Evolutionary conservation across 768 basidiomycete species (phyloP).

Genomic region (Mycena rosella): DNA sequence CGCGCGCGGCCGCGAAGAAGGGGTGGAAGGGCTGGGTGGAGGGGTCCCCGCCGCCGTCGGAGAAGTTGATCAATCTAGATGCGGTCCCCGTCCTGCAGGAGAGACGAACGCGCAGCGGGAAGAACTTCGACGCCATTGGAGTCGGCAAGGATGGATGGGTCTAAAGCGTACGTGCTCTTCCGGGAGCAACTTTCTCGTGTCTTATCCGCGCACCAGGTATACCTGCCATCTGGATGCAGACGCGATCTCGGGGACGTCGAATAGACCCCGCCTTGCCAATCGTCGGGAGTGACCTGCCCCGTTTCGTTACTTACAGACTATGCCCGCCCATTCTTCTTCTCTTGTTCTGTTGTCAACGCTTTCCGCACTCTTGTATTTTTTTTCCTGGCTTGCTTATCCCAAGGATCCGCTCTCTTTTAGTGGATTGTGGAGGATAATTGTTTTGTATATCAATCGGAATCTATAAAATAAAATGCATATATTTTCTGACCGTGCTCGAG

Average conservation of each 20-base stretch:
- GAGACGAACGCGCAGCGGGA: conserved; percentile 85
- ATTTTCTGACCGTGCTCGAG: neutral
- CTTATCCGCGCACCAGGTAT: conserved; percentile 8
- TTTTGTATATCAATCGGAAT: conserved; percentile 22
- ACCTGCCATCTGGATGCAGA: neutral
- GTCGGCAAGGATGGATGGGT: conserved; percentile 86
- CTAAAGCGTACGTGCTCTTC: conserved; percentile 60
- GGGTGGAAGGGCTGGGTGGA: conserved; percentile 95
- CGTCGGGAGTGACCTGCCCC: conserved; percentile 15
- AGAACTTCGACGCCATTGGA: conserved; percentile 86
- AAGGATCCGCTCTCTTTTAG: conserved; percentile 11
- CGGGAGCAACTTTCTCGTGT: conserved; percentile 40
- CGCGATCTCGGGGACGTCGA: conserved; percentile 8
- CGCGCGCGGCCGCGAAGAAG: conserved; percentile 77
- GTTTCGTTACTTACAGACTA: conserved; percentile 19
- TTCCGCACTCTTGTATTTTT: conserved; percentile 30
- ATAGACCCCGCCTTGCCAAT: conserved; percentile 21
- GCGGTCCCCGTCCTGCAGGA: conserved; percentile 77
- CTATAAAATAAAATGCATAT: conserved; percentile 20
- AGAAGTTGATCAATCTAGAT: conserved; percentile 87
- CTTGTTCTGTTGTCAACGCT: conserved; percentile 30
- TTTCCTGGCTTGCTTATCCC: conserved; percentile 8
- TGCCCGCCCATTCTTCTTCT: conserved; percentile 13
- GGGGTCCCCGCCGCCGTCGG: conserved; percentile 83
- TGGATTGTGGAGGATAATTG: conserved; percentile 11